Evolutionary conservation across 2,329 filamentous ascomycete species (phyloP), one percentile per base, ranked within the genome.

Genomic region (Fusarium oligoseptatum): DNA sequence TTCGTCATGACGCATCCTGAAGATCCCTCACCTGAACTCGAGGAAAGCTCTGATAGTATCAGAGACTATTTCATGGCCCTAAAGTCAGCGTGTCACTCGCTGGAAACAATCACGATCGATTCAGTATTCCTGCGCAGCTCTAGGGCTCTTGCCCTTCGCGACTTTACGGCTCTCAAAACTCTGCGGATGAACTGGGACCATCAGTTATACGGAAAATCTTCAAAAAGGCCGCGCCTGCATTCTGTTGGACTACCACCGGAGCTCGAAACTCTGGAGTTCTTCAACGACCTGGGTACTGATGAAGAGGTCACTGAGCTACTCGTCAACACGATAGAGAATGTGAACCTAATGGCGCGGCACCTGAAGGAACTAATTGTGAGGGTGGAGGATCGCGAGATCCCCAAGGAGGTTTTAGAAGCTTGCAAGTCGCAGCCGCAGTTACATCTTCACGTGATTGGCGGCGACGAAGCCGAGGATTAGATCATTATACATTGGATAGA

Each of bases 271-370:
- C 72, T 88, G 24, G 85, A 87, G 62, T 86, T 88, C 66, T 84
- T 86, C 67, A 85, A 85, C 66, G 80, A 83, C 34, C 79, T 87
- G 11, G 86, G 85, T 2, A 84, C 81, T 0, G 86, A 88, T 61
- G 86, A 85, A 3, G 85, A 87, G 72, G 84, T 87, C 48, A 83
- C 82, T 0, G 86, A 88, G 48, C 72, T 88, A 15, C 75, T 88
- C 24, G 81, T 83, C 15, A 82, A 82, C 71, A 82, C 81, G 24
- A 79, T 88, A 5, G 76, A 86, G 73, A 85, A 80, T 27, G 79
- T 82, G 55, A 70, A 79, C 10, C 73, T 85, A 32, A 80, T 82
- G 17, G 84, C 84, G 2, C 78, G 79, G 41, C 82, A 84, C 29
- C 75, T 85, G 67, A 81, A 80, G 56, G 78, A 79, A n/a, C 70